Conservation (phyloP, 1,284 basidiomycete genomes). For the Malassezia japonica region DNA sequence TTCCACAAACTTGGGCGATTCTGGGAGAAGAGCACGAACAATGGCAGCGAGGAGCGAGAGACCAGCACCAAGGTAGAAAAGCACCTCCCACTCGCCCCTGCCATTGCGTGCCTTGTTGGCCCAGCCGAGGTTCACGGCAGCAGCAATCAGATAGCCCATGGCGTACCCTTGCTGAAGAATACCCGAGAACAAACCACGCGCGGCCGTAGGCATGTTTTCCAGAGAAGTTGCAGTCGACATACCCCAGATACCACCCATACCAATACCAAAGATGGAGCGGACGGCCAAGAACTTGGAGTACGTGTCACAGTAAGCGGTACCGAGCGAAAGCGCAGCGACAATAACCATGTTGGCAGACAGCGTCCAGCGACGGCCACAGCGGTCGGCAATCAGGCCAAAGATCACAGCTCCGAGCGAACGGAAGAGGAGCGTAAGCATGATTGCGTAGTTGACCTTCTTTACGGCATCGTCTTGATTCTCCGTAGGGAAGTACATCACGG, state of each 20-base stretch:
- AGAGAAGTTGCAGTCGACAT: conserved; percentile 53
- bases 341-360: conserved; percentile 53
- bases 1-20: conserved; percentile 63
- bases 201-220: conserved; percentile 77
- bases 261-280: conserved; percentile 52
- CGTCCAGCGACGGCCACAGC: conserved; percentile 62
- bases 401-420: conserved; percentile 75
- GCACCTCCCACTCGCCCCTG: conserved; percentile 50
- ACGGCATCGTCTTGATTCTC: background rate
- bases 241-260: conserved; percentile 56
- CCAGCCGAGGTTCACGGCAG: conserved; percentile 63
- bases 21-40: conserved; percentile 66
- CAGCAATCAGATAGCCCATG: conserved; percentile 52
- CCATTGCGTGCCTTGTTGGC: conserved; percentile 37
- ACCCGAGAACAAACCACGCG: conserved; percentile 75
- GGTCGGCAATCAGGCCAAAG: conserved; percentile 54
- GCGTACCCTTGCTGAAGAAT: conserved; percentile 75
- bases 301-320: conserved; percentile 53
- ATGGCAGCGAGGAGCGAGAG: conserved; percentile 65
- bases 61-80: conserved; percentile 54
- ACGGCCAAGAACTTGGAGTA: conserved; percentile 53
- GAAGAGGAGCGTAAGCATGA: conserved; percentile 86
- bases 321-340: conserved; percentile 61
- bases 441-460: conserved; percentile 52
- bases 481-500: background rate